These are phyloP conservation scores for Nitzschia palea DNA, from an alignment of 108 stramenopile genomes.

Conservation along the genomic window DNA sequence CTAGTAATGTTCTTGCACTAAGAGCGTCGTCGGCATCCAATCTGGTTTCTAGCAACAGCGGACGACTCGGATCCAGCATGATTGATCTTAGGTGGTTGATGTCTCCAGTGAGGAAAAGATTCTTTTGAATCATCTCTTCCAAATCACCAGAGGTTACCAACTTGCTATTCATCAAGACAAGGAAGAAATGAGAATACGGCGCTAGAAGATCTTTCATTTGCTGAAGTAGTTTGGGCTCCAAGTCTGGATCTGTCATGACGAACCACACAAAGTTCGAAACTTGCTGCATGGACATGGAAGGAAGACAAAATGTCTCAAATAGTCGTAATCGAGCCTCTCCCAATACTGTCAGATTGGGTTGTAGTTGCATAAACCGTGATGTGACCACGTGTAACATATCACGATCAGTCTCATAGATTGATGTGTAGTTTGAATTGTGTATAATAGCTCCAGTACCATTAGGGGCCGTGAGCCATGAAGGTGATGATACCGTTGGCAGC, in stretches of 20 bases:
- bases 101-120: constrained; percentile 35
- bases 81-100: constrained; percentile 21
- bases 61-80: constrained; percentile 29
- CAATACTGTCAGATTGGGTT: constrained; percentile 44
- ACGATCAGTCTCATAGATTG: neutral
- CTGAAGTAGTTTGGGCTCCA: constrained; percentile 28
- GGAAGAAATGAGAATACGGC: constrained; percentile 40
- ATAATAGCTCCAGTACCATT: neutral
- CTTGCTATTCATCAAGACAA: constrained; percentile 49
- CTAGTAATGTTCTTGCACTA: constrained; percentile 15
- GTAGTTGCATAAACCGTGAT: constrained; percentile 68
- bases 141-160: constrained; percentile 17
- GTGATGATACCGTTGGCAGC: constrained; percentile 3
- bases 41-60: constrained; percentile 60
- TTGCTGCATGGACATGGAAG: constrained; percentile 45
- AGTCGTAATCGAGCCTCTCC: constrained; percentile 51
- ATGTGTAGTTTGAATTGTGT: neutral
- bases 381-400: constrained; percentile 52
- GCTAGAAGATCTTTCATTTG: constrained; percentile 35
- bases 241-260: constrained; percentile 52
- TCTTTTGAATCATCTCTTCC: neutral
- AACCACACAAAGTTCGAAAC: constrained; percentile 57
- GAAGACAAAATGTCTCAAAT: constrained; percentile 64
- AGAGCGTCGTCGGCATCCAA: constrained; percentile 81
- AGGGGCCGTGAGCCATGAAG: neutral